Conservation (phyloP, 2,329 filamentous ascomycete genomes). For the Amesomyces nigricolor region DNA sequence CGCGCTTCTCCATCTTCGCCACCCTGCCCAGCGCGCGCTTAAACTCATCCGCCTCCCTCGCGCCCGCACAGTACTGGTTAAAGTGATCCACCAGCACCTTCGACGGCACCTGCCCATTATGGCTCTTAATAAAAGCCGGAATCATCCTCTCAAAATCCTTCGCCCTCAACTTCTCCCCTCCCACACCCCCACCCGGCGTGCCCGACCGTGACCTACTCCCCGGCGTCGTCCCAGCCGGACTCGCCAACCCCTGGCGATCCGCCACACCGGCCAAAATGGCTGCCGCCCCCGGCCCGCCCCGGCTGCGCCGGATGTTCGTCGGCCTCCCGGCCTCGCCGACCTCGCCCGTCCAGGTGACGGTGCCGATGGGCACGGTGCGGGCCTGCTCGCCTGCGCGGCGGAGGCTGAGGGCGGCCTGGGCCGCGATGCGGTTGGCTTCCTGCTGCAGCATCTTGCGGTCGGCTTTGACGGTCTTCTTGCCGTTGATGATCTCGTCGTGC, state of each 20-base stretch:
- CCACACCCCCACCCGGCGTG: conserved; percentile 31
- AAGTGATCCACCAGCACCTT: conserved; percentile 90
- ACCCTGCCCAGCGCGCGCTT: conserved; percentile 73
- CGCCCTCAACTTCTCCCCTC: conserved; percentile 38
- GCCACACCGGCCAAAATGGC: conserved; percentile 53
- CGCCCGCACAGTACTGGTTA: conserved; percentile 67
- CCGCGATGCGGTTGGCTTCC: conserved; percentile 75
- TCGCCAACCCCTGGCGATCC: conserved; percentile 46
- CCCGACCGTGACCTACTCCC: conserved; percentile 41
- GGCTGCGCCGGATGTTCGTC: conserved; percentile 39
- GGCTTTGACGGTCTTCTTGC: conserved; percentile 63
- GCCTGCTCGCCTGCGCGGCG: conserved; percentile 68
- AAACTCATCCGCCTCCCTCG: conserved; percentile 69
- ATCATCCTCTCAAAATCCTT: conserved; percentile 68
- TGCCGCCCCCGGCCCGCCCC: conserved; percentile 48
- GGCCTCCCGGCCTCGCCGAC: conserved; percentile 72
- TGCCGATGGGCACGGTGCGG: conserved; percentile 67
- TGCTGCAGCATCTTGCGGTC: conserved; percentile 73
- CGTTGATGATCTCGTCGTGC: conserved; percentile 85
- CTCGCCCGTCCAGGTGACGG: conserved; percentile 89
- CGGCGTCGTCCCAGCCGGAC: conserved; percentile 32
- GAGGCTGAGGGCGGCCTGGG: conserved; percentile 70
- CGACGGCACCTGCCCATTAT: conserved; percentile 72
- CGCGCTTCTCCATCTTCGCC: conserved; percentile 61
- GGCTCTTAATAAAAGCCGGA: conserved; percentile 68